A percentile compares a stretch with the other conserved stretches of the same genome.
Conservation (phyloP, 352 stramenopile genomes). For the Lagenidium giganteum region DNA sequence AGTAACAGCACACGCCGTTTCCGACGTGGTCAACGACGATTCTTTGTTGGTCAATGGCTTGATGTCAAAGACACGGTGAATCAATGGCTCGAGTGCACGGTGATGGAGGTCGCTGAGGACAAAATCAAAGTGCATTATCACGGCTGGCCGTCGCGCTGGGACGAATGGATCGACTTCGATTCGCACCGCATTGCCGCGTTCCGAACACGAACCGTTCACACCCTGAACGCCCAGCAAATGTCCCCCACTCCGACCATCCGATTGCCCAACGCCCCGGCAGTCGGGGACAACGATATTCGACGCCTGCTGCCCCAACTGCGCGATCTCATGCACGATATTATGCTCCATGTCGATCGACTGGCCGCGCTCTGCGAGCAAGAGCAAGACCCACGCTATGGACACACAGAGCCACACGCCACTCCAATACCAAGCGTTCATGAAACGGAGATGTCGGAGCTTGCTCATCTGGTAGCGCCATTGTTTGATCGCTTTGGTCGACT, state of each 20-base stretch:
- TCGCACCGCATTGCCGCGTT: conserved; percentile 95
- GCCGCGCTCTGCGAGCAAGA: conserved; percentile 49
- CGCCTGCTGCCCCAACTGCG: conserved; percentile 48
- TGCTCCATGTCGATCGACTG: conserved; percentile 65
- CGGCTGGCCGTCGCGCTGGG: conserved; percentile 95
- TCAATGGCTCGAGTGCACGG: conserved; percentile 97
- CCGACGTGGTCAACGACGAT: conserved; percentile 35
- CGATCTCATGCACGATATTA: conserved; percentile 63
- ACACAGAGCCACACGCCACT: no score
- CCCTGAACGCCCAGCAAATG: conserved; percentile 34
- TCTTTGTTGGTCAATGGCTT: conserved; percentile 94
- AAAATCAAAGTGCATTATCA: conserved; percentile 96
- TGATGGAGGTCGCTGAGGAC: conserved; percentile 85
- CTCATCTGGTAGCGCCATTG: conserved; percentile 60
- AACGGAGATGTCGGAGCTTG: conserved; percentile 52
- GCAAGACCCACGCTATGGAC: not conserved
- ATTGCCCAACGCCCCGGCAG: conserved; percentile 41
- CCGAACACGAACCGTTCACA: conserved; percentile 86
- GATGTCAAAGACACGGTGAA: conserved; percentile 98
- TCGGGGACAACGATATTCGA: conserved; percentile 37
- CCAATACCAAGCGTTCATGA: conserved; percentile 6
- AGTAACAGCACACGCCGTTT: no score
- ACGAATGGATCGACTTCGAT: conserved; percentile 96
- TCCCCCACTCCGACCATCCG: conserved; percentile 52
- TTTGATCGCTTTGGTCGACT: conserved; percentile 80